Conservation (phyloP, 1,139 yeast species). For the Arxiozyma bovina region DNA sequence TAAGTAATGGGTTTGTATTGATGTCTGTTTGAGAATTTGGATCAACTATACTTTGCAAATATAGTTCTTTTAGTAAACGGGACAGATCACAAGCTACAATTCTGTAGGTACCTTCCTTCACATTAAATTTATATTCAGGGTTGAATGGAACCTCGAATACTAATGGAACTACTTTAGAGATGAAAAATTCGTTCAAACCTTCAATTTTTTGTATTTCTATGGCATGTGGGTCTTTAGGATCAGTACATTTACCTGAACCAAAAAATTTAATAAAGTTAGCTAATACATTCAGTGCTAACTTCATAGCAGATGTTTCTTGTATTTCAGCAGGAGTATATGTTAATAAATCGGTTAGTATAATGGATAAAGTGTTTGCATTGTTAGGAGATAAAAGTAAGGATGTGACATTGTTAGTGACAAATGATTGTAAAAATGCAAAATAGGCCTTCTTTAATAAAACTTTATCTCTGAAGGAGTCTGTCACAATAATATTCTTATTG, state of each 20-base stretch:
- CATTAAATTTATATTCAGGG: constrained; percentile 47
- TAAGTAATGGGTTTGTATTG: constrained; percentile 36
- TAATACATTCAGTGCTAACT: constrained; percentile 61
- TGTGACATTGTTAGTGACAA: constrained; percentile 70
- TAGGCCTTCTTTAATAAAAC: constrained; percentile 58
- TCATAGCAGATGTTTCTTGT: constrained; percentile 47
- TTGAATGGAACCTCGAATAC: constrained; percentile 76
- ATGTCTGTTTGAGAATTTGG: constrained; percentile 19
- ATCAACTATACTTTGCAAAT: constrained; percentile 20
- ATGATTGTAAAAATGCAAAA: constrained; percentile 56
- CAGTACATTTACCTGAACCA: constrained; percentile 61
- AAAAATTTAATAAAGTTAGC: constrained; percentile 57
- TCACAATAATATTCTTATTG: constrained; percentile 35
- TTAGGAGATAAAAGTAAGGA: constrained; percentile 64
- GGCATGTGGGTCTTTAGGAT: constrained; percentile 44
- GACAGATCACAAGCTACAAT: constrained; percentile 70
- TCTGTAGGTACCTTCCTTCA: constrained; percentile 72
- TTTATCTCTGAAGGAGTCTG: constrained; percentile 50
- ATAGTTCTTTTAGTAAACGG: constrained; percentile 56
- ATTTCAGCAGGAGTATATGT: constrained; percentile 57
- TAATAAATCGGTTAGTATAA: constrained; percentile 55
- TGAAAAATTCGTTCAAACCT: constrained; percentile 61
- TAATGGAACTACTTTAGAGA: constrained; percentile 59
- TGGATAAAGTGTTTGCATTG: constrained; percentile 55
- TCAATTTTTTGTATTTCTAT: constrained; percentile 49